Evolutionary conservation across 2,329 filamentous ascomycete species (phyloP), one percentile per base, ranked within the genome.

Genomic region (Chaetomium strumarium): DNA sequence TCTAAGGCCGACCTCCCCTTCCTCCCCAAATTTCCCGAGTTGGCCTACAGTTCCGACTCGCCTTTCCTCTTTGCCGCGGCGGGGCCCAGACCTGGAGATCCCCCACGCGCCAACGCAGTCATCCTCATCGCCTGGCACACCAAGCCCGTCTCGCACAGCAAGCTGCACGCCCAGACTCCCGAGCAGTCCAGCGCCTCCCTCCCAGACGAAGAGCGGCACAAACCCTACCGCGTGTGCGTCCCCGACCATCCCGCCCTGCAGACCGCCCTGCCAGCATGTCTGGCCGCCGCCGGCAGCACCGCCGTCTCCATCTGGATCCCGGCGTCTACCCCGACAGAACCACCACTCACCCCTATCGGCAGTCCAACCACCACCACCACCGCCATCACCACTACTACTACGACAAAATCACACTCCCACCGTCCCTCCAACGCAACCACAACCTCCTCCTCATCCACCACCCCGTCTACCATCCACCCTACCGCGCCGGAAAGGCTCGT

Each of bases 21-120:
- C 34, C 40, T 69, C 0, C 69, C 69, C 7, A 66, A 69, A 47
- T 70, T 68, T 36, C 70, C 70, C 1, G 70, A 72, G 56, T 62
- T 73, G 1, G 68, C 69, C 1, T 62, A 59, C 49, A 56, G 49
- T 17, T 38, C 55, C 19, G 57, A 58, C 46, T 53, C 59, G 1
- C 58, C 60, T 6, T 54, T 61, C 6, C 53, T 64, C 11, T 39
- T 64, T 7, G 62, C 61, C 3, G 61, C 62, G 2, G 62, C 62
- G 0, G 61, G 61, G 1, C 62, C 62, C 5, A 36, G 61, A 3
- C 60, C 61, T 0, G 60, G 60, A 5, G 61, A 62, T 19, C 52
- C 58, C 10, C 52, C 55, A 2, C 48, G 52, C 1, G 40, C 46
- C 0, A 44, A 55, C 46, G 34, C 55, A 1, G 58, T 57, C 9